Evolutionary conservation across 371 early-diverging fungal genomes (phyloP).

Genomic region (Pancytospora philotis): DNA sequence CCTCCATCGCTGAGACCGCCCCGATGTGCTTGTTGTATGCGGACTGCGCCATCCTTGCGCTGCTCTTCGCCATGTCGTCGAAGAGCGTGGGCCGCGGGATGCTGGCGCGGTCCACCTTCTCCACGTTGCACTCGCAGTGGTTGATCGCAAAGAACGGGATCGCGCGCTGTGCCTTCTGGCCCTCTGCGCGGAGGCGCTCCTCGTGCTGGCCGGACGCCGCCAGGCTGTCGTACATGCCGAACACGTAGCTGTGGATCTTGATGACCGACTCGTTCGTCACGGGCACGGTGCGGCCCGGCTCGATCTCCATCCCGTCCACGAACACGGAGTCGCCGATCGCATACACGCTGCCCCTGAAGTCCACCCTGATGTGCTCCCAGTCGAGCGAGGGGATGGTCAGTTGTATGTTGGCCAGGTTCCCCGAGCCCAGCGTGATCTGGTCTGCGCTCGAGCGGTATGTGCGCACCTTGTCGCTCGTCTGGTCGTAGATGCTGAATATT

Average conservation of each 20-base stretch:
- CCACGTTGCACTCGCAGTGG: background rate
- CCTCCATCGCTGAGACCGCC: too few species aligned
- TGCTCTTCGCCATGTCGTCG: too few species aligned
- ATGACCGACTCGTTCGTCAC: constrained; percentile 4
- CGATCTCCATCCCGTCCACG: background rate
- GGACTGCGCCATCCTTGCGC: too few species aligned
- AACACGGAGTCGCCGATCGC: background rate
- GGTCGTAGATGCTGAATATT: constrained; percentile 12
- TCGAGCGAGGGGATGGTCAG: background rate
- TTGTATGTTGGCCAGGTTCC: background rate
- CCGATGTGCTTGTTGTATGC: too few species aligned
- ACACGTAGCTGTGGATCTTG: background rate
- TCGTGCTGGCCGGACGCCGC: background rate
- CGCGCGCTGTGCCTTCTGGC: background rate
- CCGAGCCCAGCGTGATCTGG: background rate
- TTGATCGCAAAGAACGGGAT: background rate
- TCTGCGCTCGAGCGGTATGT: background rate
- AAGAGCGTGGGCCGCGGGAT: background rate
- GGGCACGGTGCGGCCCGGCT: background rate
- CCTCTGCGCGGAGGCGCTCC: background rate
- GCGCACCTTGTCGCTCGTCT: background rate
- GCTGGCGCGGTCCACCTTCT: background rate
- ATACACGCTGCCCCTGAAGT: background rate
- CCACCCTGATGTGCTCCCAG: background rate
- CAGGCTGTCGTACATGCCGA: background rate